Evolutionary conservation across 257 asterid species (phyloP), one percentile per base, ranked within the genome.

Genomic region (Cinchona pubescens): DNA sequence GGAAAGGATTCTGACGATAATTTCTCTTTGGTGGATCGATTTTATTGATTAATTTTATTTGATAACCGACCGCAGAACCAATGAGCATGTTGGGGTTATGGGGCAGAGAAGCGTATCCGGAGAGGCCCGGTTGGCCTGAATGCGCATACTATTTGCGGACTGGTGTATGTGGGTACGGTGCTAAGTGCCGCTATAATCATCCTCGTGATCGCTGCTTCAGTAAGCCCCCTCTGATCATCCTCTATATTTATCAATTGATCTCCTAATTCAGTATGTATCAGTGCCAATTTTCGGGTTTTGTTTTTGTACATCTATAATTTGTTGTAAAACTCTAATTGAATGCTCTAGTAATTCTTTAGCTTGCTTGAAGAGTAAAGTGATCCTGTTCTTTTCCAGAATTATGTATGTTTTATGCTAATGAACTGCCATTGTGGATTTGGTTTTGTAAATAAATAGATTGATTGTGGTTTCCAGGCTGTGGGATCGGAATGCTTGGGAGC

Each of bases 121-220:
- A 91, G 70, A 83, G 92, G 74, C 91, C 92, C 69, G 97, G 90
- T 69, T 71, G 75, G 61, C 86, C 92, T 70, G 92, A 91, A 76
- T 93, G 98, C 72, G 85, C 88, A 8, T 91, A 91, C 84, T 93
- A 87, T 76, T 72, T 89, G 83, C 81, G 96, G 51, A 91, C 94
- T 74, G 97, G 98, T 81, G 67, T 90, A 14, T 93, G 98, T 76
- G 97, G 94, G 1, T 93, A 87, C 72, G 98, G 92, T 69, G 84
- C 82, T 78, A 91, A 88, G 84, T 93, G 98, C 86, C 93, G 97
- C 71, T 93, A 78, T 80, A 89, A 89, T 79, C 98, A 93, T 82
- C 98, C 98, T 49, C 87, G 79, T 43, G 88, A 93, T 88, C 93
- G 88, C n/a, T 21, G 74, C 71, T 87, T 77, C 87, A 67, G 98